Evolutionary conservation across 805 yeast genomes (phyloP).

Genomic region (Metschnikowia kunwiensis): DNA sequence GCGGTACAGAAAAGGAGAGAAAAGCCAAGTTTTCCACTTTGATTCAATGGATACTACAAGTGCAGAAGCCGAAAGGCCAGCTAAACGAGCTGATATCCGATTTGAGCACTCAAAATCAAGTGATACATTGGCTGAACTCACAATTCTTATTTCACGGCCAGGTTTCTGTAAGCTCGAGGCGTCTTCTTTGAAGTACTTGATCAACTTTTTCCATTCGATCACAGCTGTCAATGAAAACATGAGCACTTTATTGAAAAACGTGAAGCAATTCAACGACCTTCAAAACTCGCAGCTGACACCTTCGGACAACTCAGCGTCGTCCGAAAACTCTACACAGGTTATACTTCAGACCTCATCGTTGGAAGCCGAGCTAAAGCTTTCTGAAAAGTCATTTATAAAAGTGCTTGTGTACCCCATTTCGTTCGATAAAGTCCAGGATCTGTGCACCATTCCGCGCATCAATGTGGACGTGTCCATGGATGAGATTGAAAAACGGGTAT

Average conservation of each 20-base stretch:
- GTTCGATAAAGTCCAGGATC: slow-evolving; percentile 33
- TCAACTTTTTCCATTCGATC: slow-evolving; percentile 25
- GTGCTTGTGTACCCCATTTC: slow-evolving; percentile 43
- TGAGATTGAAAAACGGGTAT: slow-evolving; percentile 14
- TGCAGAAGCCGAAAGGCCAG: background rate
- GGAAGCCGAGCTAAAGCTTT: slow-evolving; percentile 22
- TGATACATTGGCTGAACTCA: slow-evolving; percentile 26
- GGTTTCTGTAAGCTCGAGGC: slow-evolving; percentile 26
- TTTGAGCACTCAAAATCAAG: slow-evolving; percentile 41
- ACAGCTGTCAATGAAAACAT: slow-evolving; percentile 21
- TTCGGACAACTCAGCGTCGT: background rate
- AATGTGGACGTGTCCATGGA: background rate
- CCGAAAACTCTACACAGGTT: slow-evolving; percentile 22
- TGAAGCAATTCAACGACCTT: slow-evolving; percentile 5
- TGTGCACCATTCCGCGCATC: slow-evolving; percentile 33
- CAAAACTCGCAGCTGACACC: slow-evolving; percentile 2
- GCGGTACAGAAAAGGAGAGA: slow-evolving; percentile 17
- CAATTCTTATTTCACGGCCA: slow-evolving; percentile 44
- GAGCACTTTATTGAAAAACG: slow-evolving; percentile 1
- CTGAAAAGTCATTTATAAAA: slow-evolving; percentile 19
- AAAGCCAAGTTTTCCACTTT: slow-evolving; percentile 26
- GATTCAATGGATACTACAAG: slow-evolving; percentile 1
- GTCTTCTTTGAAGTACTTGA: slow-evolving; percentile 23
- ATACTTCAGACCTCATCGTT: slow-evolving; percentile 42
- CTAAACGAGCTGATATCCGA: slow-evolving; percentile 46